Evolutionary conservation across 2,329 filamentous ascomycete species (phyloP).

Genomic region (Ophiocordyceps polyrhachis-furcata): DNA sequence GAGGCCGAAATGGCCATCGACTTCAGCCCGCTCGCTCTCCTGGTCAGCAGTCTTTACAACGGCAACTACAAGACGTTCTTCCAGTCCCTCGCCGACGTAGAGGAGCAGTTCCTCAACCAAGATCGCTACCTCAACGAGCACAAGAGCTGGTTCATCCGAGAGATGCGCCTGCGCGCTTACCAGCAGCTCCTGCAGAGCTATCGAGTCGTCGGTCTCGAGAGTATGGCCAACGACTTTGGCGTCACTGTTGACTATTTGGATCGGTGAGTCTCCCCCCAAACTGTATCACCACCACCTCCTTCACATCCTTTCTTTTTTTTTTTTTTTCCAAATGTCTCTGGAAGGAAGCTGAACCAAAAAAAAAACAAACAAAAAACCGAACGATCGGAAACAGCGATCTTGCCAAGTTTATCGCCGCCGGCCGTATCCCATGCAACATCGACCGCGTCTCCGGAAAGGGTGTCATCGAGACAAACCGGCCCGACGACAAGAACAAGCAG

Average conservation of each 20-base stretch:
- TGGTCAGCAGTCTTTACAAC: constrained; percentile 82
- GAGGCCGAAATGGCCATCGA: constrained; percentile 71
- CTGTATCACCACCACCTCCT: too few relatives aligned
- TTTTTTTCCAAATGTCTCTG: too few relatives aligned
- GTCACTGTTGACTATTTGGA: constrained; percentile 94
- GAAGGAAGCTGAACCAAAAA: too few relatives aligned
- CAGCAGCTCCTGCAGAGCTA: constrained; percentile 96
- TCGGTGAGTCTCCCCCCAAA: constrained; percentile 43
- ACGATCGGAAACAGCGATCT: constrained; percentile 45
- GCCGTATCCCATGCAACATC: constrained; percentile 90
- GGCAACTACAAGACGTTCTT: constrained; percentile 94
- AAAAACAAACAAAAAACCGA: too few relatives aligned
- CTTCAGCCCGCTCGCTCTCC: constrained; percentile 69
- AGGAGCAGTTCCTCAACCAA: constrained; percentile 83
- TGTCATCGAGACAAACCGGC: constrained; percentile 93
- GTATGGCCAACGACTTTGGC: constrained; percentile 94
- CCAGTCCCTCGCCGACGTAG: constrained; percentile 68
- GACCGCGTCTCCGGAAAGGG: constrained; percentile 92
- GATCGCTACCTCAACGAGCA: constrained; percentile 95
- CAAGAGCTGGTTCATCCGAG: constrained; percentile 89
- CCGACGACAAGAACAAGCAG: constrained; percentile 99
- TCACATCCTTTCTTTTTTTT: too few relatives aligned
- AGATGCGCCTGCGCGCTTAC: constrained; percentile 94
- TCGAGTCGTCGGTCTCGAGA: constrained; percentile 86
- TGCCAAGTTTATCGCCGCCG: constrained; percentile 88